Base-by-base conservation (phyloP, 768 basidiomycete species). In the Suillus variegatus region DNA sequence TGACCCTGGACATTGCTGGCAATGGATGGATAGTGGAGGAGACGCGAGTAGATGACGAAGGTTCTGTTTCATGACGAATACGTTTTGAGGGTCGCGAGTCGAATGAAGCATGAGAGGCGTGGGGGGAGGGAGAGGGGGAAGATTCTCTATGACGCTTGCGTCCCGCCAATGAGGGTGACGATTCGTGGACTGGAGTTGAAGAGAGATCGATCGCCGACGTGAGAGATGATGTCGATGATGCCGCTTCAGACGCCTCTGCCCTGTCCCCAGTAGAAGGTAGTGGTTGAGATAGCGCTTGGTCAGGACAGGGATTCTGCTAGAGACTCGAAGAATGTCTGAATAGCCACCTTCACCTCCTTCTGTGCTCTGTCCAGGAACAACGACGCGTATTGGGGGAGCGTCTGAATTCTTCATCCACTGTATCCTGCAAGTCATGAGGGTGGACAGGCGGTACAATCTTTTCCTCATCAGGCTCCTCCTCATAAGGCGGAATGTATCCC, bases 381-480 rank as follows among this genome's bases (percentile, higher is more conserved):
- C 68, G 41, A 80, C 68, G 7, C 81, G 74, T 22, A 71, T 69
- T 41, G 81, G 79, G 5, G 49, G 57, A 22, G 72, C 71, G 10
- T 79, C 75, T 62, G 83, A 70, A 9, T 73, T 73, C 10, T 71
- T 72, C 2, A 75, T 74, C 81, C 81, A 82, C n/a, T 40, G 72
- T 72, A 13, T 71, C 72, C 57, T 74, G 70, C 65, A 81, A 76
- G 32, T 75, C 75, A 25, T 77, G 72, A 3, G 70, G 67, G 13
- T 75, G 72, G 25, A 81, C 73, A 0, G 81, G 78, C 12, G 75
- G 77, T 3, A 75, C 71, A 9, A 69, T 35, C 6, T 64, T 66
- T 22, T 82, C 78, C 9, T 81, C 77, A 36, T 71, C 65, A 56
- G 79, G 69, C 2, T 76, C 73, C 41, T 69, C 68, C 54, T 74